These are phyloP conservation scores for Microsporum canis DNA, from an alignment of 2,329 filamentous ascomycete genomes.

Conservation along the genomic window DNA sequence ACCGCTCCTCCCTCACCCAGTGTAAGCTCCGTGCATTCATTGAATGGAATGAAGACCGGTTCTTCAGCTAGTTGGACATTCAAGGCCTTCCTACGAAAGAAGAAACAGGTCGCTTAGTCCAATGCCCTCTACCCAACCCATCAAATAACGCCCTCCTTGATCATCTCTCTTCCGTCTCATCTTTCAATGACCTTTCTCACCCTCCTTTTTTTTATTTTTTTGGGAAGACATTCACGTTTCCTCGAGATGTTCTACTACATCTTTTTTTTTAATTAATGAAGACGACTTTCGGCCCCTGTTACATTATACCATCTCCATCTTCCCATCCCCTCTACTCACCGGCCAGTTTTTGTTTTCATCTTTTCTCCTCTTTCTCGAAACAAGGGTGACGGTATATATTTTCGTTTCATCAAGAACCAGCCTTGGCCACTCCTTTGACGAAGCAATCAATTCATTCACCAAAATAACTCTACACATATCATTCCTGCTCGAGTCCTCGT, in stretches of 20 bases:
- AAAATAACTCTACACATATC: background rate
- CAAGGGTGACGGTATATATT: background rate
- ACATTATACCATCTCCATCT: background rate
- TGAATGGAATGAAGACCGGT: slow-evolving; percentile 9
- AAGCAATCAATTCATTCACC: background rate
- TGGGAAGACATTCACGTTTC: slow-evolving; percentile 12
- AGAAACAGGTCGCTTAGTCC: slow-evolving; percentile 17
- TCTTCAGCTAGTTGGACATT: slow-evolving; percentile 13
- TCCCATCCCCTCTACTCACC: background rate
- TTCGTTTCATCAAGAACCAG: background rate
- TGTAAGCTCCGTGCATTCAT: slow-evolving; percentile 10
- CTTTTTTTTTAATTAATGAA: slow-evolving; percentile 3
- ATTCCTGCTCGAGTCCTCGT: background rate
- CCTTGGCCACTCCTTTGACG: background rate
- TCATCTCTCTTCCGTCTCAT: background rate
- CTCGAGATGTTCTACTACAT: slow-evolving; percentile 7
- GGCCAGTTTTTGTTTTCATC: background rate
- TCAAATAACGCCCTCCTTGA: background rate
- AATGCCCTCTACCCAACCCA: background rate
- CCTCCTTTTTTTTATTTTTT: slow-evolving; percentile 5
- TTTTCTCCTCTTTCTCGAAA: background rate
- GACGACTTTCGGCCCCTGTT: background rate
- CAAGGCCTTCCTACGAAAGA: slow-evolving; percentile 20
- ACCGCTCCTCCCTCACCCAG: slow-evolving; percentile 45
- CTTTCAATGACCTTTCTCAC: slow-evolving; percentile 8